Base-by-base conservation (phyloP, 768 basidiomycete genomes). In the Agaricus blazei region DNA sequence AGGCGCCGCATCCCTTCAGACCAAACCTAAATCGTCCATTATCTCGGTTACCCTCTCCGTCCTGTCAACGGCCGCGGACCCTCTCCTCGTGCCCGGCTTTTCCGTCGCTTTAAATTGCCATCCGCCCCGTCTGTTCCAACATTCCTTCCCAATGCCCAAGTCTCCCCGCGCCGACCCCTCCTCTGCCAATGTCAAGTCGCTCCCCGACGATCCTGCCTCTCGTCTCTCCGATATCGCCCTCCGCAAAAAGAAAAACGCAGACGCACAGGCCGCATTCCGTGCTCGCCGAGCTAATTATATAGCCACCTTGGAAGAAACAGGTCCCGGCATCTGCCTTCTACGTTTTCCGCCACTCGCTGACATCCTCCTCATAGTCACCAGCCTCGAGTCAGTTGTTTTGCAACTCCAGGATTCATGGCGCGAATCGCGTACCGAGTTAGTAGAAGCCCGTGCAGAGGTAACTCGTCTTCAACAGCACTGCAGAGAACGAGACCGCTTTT, bases 231-330 rank as follows among this genome's bases (percentile, higher is more conserved):
- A 88, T 68, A 79, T 86, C 11, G 84, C 85, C 34, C 75, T 88
- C 63, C 75, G 89, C 60, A 90, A 90, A 75, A 90, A 89, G 77
- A 93, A 93, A 74, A 93, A 93, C 63, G 90, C 90, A 36, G 88
- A 91, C 65, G 90, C 90, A 2, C 90, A 93, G 71, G 90, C 90
- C 52, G 88, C 89, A 57, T 92, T 91, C 69, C 78, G 88, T 59
- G 87, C 86, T 48, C 73, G 88, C 61, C 79, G 90, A 60, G 88
- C 88, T 48, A 91, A 89, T 69, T 93, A 93, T 68, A 93, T 93
- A 65, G 83, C 87, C 42, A 92, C 89, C 11, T 81, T 93, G 59
- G 90, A 93, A 68, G 90, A 90, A 67, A 90, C 90, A 75, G 83
- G 81, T 81, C 59, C 54, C 19, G 40, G n/a, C 40, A 61, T 24